Base-by-base conservation (phyloP, 2,329 filamentous ascomycete genomes). In the Fusarium sp. region DNA sequence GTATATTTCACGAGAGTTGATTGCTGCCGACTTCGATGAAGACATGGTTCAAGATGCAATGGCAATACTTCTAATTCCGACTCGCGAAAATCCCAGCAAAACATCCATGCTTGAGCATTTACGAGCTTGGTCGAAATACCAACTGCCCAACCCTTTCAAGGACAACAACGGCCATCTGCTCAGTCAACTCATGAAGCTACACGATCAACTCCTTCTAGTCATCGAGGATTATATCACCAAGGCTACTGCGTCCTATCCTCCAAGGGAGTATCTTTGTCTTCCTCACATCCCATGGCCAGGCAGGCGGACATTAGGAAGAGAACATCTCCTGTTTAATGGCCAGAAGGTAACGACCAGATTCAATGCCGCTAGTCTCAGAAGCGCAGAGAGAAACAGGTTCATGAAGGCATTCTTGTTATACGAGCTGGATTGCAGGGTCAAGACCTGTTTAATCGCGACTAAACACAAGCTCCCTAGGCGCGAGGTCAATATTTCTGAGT, bases 201-300 rank as follows among this genome's bases (percentile, higher is more conserved):
- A 49, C 13, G 20, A 13, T 17, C 9, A 6, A 14, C 7, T 50
- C 25, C 4, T 50, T 1, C 10, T 14, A 2, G 13, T 50, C 9
- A 27, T 29, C 3, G 23, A 50, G 4, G 47, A 50, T 25, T 50
- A 50, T n/a, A n/a, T 50, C 14, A 40, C 47, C 10, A 50, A 50
- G 20, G 23, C 35, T 2, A 40, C 47, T 18, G 6, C 47, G 2
- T 27, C 35, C 10, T 13, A 39, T 14, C 23, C 35, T 10, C 7
- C 47, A 10, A 10, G 23, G 13, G 35, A 29, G 37, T 40, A 50
- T 27, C n/a, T 50, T 17, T 50, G 9, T 37, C 5, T 50, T 3
- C 35, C 47, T 0, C 21, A 29, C 1, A 20, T 20, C 9, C 33
- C 18, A 5, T 8, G 11, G 6, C 6, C 5, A 25, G 10, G 10